Conservation (phyloP, 192 early-diverging fungal species). For the Pilobolus umbonatus region DNA sequence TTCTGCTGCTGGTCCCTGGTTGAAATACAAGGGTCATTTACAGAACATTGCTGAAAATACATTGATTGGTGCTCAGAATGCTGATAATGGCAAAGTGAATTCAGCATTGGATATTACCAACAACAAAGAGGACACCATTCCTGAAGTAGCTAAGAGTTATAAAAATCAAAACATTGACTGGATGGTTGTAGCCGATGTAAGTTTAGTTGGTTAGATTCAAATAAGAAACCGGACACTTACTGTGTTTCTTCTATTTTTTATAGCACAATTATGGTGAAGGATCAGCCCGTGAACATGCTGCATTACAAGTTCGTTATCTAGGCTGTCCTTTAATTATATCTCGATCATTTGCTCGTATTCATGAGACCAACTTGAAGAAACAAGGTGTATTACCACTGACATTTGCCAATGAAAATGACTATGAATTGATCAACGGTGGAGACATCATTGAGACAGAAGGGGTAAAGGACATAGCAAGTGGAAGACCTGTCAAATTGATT, state of each 20-base stretch:
- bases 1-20: conserved; percentile 94
- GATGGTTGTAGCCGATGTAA: conserved; percentile 79
- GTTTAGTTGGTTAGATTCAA: conserved; percentile 19
- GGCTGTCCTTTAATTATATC: conserved; percentile 82
- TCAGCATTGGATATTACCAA: conserved; percentile 58
- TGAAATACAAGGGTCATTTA: conserved; percentile 97
- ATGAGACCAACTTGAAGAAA: conserved; percentile 99
- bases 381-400: conserved; percentile 96
- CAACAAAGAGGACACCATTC: conserved; percentile 71
- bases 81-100: conserved; percentile 86
- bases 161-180: conserved; percentile 63
- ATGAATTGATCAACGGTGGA: conserved; percentile 65
- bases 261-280: conserved; percentile 92
- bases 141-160: conserved; percentile 78
- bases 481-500: conserved; percentile 51
- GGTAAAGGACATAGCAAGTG: conserved; percentile 57
- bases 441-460: conserved; percentile 68
- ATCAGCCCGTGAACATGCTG: conserved; percentile 90
- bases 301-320: conserved; percentile 81
- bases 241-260: conserved; percentile 1
- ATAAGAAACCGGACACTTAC: no score
- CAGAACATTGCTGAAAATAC: conserved; percentile 98
- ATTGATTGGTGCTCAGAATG: conserved; percentile 94
- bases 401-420: conserved; percentile 82
- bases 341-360: conserved; percentile 96